Percentiles rank a stretch among this genome's conserved stretches.
Evolutionary conservation across 257 asterid genomes (phyloP).

Genomic region (Petunia axillaris): DNA sequence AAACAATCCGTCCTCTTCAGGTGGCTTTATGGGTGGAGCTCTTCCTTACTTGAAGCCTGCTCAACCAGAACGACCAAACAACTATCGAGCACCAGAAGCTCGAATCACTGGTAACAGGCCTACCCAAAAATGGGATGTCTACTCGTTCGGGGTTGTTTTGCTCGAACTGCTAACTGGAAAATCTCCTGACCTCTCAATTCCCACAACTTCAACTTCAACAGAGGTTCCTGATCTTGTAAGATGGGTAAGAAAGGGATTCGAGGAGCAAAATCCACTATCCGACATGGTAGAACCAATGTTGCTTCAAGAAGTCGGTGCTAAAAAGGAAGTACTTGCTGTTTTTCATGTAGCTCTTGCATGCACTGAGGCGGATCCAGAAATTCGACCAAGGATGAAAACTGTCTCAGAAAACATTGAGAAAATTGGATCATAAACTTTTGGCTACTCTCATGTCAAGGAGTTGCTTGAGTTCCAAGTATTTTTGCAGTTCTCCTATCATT

Average conservation of each 20-base stretch:
- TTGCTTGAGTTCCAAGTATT: constrained; percentile 12
- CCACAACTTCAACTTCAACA: constrained; percentile 62
- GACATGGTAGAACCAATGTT: constrained; percentile 83
- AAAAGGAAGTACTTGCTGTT: constrained; percentile 75
- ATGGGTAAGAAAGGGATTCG: constrained; percentile 94
- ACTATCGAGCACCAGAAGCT: constrained; percentile 84
- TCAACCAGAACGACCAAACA: constrained; percentile 60
- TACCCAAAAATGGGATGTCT: constrained; percentile 95
- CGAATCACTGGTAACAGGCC: constrained; percentile 62
- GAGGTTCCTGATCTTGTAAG: constrained; percentile 73
- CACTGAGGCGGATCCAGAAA: constrained; percentile 87
- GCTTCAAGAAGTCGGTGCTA: constrained; percentile 71
- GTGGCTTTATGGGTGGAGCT: constrained; percentile 90
- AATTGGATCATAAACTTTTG: constrained; percentile 48
- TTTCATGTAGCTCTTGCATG: constrained; percentile 84
- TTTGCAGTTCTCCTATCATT: constrained; percentile 23
- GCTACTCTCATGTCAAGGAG: not conserved
- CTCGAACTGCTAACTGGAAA: constrained; percentile 87
- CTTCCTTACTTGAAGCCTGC: constrained; percentile 68
- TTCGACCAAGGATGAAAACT: constrained; percentile 91
- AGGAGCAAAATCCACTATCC: constrained; percentile 67
- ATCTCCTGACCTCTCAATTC: constrained; percentile 73
- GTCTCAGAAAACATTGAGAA: constrained; percentile 80
- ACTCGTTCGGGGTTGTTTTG: constrained; percentile 84
- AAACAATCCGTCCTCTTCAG: constrained; percentile 78